Base-by-base conservation (phyloP, 2,329 filamentous ascomycete genomes). In the Penicillium sp. region DNA sequence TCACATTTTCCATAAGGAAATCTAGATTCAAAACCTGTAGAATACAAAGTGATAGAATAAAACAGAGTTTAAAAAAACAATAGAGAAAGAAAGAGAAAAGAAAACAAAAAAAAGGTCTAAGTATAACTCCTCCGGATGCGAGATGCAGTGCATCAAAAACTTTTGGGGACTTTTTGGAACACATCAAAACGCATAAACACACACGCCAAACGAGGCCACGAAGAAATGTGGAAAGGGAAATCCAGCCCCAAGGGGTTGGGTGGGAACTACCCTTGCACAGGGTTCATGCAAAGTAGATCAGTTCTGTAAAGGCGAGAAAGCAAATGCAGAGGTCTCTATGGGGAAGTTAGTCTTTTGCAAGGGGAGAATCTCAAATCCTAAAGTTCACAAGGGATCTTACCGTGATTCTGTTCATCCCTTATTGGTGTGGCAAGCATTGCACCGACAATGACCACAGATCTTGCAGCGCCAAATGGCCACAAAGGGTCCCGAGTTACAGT, bases 381-480 rank as follows among this genome's bases (percentile, higher is more conserved):
- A 13, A 34, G 34, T 36, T 31, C 15, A 34, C 21, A 43, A 34
- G 39, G 49, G 29, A 38, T 44, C 41, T 31, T 16, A 39, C 46
- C 29, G 13, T 11, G n/a, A 8, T 25, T 13, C 16, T 15, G 21
- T 47, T 51, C 68, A 74, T 45, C 59, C 66, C 63, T 75, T 75
- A 47, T 68, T 63, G 46, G 65, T 73, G 64, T 76, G 71, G 66
- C 75, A 77, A 39, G 66, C 59, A 58, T 76, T 73, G 65, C 75
- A 77, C 21, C 74, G 75, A 63, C 69, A 75, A 58, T 75, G 69
- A 33, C 71, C 71, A 67, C 75, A 77, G 56, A 74, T 68, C 66
- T 76, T 76, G 70, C 75, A 77, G 25, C 69, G 74, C 75, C 75
- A 77, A 61, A 77, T 76, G 25, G 75, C 75, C 43, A 73, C 64